Conservation (phyloP, 1,284 basidiomycete species). For the Heliocybe sulcata region DNA sequence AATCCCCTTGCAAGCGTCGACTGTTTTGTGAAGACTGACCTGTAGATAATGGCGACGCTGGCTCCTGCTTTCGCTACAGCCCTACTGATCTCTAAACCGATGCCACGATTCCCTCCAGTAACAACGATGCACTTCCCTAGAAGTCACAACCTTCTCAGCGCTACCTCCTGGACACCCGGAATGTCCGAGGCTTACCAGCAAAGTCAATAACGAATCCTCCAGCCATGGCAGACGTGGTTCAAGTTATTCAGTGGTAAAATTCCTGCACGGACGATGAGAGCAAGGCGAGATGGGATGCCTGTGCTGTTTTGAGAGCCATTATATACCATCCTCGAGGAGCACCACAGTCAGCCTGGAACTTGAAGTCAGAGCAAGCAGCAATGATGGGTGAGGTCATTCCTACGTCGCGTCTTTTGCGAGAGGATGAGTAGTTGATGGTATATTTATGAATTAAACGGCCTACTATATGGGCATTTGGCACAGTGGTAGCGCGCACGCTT, state of each 20-base stretch:
- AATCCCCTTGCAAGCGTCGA: not conserved
- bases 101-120: conserved; percentile 37
- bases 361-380: not conserved
- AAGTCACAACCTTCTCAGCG: not conserved
- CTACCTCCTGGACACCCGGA: not conserved
- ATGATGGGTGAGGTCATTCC: not conserved
- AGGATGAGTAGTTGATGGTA: not conserved
- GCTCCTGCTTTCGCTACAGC: conserved; percentile 34
- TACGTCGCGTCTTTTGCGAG: not conserved
- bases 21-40: conserved; percentile 5
- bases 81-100: conserved; percentile 36
- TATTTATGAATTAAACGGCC: not conserved
- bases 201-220: not conserved
- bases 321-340: not conserved
- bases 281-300: not conserved
- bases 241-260: not conserved
- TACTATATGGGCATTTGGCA: conserved; percentile 1
- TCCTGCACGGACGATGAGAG: not conserved
- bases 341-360: not conserved
- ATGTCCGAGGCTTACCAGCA: not conserved
- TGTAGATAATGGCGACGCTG: conserved; percentile 38
- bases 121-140: conserved; percentile 24
- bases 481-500: conserved; percentile 4
- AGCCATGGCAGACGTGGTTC: not conserved
- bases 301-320: not conserved